Base-by-base conservation (phyloP, 2,329 filamentous ascomycete genomes). In the Cladophialophora immunda region DNA sequence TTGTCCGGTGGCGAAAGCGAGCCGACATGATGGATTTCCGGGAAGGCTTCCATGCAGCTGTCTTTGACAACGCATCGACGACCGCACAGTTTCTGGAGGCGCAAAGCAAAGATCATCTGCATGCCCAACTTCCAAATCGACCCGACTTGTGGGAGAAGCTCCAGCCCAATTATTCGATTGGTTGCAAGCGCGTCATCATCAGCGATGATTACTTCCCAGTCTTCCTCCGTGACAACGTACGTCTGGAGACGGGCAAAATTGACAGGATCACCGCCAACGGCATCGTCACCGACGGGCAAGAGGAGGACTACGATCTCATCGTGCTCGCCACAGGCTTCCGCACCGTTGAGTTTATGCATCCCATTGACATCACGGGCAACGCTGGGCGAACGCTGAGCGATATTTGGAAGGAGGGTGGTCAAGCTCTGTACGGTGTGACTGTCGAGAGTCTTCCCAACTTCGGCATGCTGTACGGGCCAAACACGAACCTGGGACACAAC, bases 241-340 rank as follows among this genome's bases (percentile, higher is more conserved):
- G 70, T 0, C 78, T 88, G 2, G 85, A 87, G 70, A 88, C 85
- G 0, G 72, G 77, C 2, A 73, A 73, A 0, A 87, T 88, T 66
- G 72, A 78, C 13, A 74, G 76, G 4, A 81, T 87, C 57, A 82
- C 81, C 0, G 76, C 76, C 4, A 80, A 74, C 0, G 83, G 84
- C 0, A 81, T 89, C 58, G 76, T 81, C 27, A 79, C 85, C 0
- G 79, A 77, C 1, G 81, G 77, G 2, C 73, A 72, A 2, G 78
- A 79, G n/a, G 75, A 81, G 52, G 80, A 84, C 22, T 84, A 84
- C 71, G 86, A 89, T 71, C 74, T 88, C 19, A 80, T 89, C 15
- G 77, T 89, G 27, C 80, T 85, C 7, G 87, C 87, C 0, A 89
- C 86, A 0, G 87, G 87, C 0, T 89, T 89, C 78, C 79, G 82